phyloP scores from a whole-genome alignment of 306 rosid genomes.

The Clitoria ternatea region DNA sequence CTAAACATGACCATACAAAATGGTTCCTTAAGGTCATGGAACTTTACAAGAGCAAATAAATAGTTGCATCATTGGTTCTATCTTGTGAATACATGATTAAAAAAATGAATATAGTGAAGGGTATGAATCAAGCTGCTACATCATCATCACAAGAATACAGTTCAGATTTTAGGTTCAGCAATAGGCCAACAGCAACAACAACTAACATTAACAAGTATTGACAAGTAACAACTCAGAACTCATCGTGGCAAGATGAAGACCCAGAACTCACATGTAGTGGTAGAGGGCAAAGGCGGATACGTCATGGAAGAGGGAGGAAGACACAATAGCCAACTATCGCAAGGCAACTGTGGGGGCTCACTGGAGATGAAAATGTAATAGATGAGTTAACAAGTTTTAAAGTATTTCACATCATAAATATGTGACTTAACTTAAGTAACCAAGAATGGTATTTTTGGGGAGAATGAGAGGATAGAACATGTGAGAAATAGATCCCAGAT shows the following conservation, averaged over 20 bases:
- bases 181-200: no score
- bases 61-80: neutral
- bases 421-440: neutral
- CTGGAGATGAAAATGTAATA: neutral
- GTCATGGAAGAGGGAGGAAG: no score
- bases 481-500: neutral
- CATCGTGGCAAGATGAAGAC: no score
- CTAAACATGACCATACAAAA: conserved; percentile 1
- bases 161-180: no score
- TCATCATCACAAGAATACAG: conserved; percentile 1
- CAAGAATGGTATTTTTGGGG: neutral
- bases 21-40: neutral
- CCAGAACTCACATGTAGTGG: no score
- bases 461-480: neutral
- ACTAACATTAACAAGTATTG: no score
- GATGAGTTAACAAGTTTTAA: neutral
- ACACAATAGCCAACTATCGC: no score
- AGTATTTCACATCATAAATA: neutral
- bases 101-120: conserved; percentile 19
- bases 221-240: no score
- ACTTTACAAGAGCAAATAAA: neutral
- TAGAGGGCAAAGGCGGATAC: no score
- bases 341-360: no score
- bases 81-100: neutral
- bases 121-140: neutral